Evolutionary conservation across 768 basidiomycete genomes (phyloP), one percentile per base, ranked within the genome.

Genomic region (Mycena sanguinolenta): DNA sequence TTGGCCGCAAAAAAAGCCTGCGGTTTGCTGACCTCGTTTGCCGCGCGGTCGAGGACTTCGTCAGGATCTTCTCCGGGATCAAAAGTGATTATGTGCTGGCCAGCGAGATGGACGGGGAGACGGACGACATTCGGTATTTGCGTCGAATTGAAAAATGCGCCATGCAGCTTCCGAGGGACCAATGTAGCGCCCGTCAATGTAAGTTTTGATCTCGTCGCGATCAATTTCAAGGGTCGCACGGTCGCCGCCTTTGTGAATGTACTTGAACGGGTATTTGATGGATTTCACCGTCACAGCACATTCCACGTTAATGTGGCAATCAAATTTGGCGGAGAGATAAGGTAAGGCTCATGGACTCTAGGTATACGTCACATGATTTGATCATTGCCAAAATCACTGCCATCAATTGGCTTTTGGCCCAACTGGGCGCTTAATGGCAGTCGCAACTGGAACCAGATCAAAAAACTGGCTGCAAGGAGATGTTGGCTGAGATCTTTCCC

Each of bases 241-340:
- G 23, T 46, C 46, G 4, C 46, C 46, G 7, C 46, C 46, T 23
- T 46, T 46, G 13, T 39, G 39, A 17, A 54, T 57, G 27, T 57
- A 54, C 13, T 62, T 62, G 49, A 72, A 66, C 27, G 75, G 55
- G 63, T 77, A 82, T 14, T 39, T 39, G 5, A 85, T 46, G 6
- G 67, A 61, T 4, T 7, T 77, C 70, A 34, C 73, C 53, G 66
- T 84, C 78, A 38, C 77, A 0, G 74, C 77, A 73, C 77, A 59
- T 57, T 85, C 83, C 3, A 84, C 71, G 69, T 86, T 86, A 63
- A 85, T 83, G 50, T 85, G 83, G 62, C 83, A 84, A 49, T 79
- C 34, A 61, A 78, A 84, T 32, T 77, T 65, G 0, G 72, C 74
- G 25, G 75, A 68, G 0, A 85, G 75, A 17, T 76, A 76, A n/a